Conservation (phyloP, 257 asterid genomes). For the Primulina huaijiensis region DNA sequence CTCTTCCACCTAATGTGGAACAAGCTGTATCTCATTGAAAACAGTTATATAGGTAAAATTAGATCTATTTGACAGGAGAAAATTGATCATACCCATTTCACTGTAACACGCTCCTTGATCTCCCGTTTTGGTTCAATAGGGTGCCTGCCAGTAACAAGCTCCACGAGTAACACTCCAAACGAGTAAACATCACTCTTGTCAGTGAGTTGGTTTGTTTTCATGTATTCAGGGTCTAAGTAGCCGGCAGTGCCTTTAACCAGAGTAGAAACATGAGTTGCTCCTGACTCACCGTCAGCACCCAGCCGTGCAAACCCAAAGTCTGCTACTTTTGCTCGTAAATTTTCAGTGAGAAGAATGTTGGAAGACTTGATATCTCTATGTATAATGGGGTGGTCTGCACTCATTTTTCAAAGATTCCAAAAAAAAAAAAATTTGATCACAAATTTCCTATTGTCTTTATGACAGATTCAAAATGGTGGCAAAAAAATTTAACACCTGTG, state of each 20-base stretch:
- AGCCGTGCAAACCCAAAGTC: conserved; percentile 92
- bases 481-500: conserved; percentile 47
- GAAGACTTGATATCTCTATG: conserved; percentile 98
- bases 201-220: conserved; percentile 84
- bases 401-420: conserved; percentile 6
- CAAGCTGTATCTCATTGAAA: not conserved
- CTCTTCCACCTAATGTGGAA: too few species aligned
- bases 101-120: conserved; percentile 72
- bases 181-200: conserved; percentile 97
- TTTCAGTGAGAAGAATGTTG: conserved; percentile 86
- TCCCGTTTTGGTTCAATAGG: conserved; percentile 85
- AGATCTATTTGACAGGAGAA: conserved; percentile 2
- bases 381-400: conserved; percentile 89
- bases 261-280: conserved; percentile 90
- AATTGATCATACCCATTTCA: conserved; percentile 67
- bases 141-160: conserved; percentile 82
- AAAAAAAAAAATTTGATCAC: not conserved
- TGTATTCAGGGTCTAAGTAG: conserved; percentile 92
- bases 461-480: not conserved
- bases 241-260: conserved; percentile 99
- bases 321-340: conserved; percentile 89
- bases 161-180: conserved; percentile 80
- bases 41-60: not conserved
- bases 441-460: not conserved
- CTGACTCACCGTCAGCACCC: conserved; percentile 70